These are phyloP conservation scores for Picea glauca DNA, from an alignment of 75 land plant genomes.

Conservation along the genomic window DNA sequence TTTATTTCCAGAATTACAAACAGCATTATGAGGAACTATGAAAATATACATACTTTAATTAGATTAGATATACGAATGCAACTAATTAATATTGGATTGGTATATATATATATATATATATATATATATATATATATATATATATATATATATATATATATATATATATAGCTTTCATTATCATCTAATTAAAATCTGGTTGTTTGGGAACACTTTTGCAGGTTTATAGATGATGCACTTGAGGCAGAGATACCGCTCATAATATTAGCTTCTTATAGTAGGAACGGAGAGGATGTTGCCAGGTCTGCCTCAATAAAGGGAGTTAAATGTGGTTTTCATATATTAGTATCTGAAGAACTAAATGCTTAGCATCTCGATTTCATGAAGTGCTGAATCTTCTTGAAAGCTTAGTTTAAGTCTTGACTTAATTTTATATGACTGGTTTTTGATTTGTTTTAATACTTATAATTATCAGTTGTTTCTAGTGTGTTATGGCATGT, in stretches of 20 bases:
- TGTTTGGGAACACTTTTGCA: slow-evolving; percentile 25
- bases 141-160: no score
- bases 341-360: neutral
- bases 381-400: neutral
- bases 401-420: no score
- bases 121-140: no score
- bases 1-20: no score
- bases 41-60: no score
- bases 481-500: neutral
- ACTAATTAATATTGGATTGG: neutral
- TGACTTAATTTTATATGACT: no score
- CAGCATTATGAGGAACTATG: no score
- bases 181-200: neutral
- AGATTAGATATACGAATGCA: no score
- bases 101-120: no score
- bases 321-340: neutral
- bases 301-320: slow-evolving; percentile 34
- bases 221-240: slow-evolving; percentile 81
- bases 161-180: neutral
- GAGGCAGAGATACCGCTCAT: slow-evolving; percentile 61
- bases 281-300: slow-evolving; percentile 57
- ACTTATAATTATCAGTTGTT: no score
- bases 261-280: slow-evolving; percentile 55
- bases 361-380: neutral
- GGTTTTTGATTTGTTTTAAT: no score